Evolutionary conservation across 2,329 filamentous ascomycete genomes (phyloP).

Genomic region (Shiraia sp.): DNA sequence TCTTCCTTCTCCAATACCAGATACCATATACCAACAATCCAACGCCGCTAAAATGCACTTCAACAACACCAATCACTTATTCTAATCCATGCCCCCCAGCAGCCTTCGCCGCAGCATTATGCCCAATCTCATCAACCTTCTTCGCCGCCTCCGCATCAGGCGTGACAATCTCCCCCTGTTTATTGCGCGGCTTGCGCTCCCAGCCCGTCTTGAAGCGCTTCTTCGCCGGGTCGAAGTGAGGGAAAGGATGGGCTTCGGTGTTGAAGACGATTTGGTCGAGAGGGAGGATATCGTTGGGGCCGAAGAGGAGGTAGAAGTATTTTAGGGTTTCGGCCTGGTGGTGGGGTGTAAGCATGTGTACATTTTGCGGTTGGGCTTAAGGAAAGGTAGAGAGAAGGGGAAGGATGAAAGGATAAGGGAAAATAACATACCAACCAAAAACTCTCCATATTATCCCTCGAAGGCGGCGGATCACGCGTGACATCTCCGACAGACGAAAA

Average conservation of each 20-base stretch:
- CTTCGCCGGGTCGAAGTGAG: constrained; percentile 78
- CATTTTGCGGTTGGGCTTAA: background rate
- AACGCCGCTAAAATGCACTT: constrained; percentile 2
- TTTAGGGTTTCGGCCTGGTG: constrained; percentile 93
- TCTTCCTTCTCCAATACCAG: no score
- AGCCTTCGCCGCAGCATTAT: constrained; percentile 1
- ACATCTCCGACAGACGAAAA: constrained; percentile 83
- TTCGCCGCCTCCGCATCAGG: constrained; percentile 13
- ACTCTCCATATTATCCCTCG: constrained; percentile 94
- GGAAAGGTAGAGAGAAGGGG: background rate
- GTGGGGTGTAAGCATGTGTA: background rate
- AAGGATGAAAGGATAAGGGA: background rate
- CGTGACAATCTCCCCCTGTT: constrained; percentile 31
- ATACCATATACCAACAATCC: no score
- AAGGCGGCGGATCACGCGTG: constrained; percentile 67
- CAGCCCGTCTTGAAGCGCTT: constrained; percentile 78
- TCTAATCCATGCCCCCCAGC: background rate
- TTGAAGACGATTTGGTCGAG: constrained; percentile 90
- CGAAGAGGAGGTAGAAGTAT: constrained; percentile 96
- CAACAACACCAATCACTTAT: background rate
- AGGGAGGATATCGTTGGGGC: constrained; percentile 77
- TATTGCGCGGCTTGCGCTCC: constrained; percentile 66
- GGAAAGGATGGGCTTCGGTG: constrained; percentile 91
- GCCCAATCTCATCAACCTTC: background rate
- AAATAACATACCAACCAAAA: constrained; percentile 81